These are phyloP conservation scores for Penicillium psychrosexuale DNA, from an alignment of 2,329 filamentous ascomycete species.

Conservation along the genomic window DNA sequence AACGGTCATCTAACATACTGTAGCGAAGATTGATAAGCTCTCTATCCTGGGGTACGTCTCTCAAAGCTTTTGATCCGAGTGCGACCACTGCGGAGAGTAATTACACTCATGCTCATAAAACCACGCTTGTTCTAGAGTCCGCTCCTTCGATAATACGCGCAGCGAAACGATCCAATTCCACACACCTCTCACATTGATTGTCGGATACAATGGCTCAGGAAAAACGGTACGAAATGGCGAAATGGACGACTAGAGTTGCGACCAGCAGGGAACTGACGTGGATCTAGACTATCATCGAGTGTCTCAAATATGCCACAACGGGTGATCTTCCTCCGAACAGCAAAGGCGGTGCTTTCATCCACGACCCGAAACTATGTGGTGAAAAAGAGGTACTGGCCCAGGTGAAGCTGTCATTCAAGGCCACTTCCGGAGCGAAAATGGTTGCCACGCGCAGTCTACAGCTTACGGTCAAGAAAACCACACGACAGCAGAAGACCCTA, in stretches of 20 bases:
- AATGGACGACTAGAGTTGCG: neutral
- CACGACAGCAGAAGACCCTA: constrained; percentile 74
- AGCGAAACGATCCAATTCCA: constrained; percentile 83
- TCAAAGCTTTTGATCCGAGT: neutral
- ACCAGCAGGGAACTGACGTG: constrained; percentile 8
- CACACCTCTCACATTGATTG: constrained; percentile 89
- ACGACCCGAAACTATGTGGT: constrained; percentile 84
- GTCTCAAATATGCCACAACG: constrained; percentile 95
- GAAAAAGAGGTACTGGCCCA: constrained; percentile 89
- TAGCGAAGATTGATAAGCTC: constrained; percentile 84
- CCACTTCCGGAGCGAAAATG: constrained; percentile 73
- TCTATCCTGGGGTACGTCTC: constrained; percentile 67
- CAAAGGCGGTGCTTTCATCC: constrained; percentile 85
- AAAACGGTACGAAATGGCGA: constrained; percentile 67
- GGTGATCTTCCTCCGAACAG: constrained; percentile 91
- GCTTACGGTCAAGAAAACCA: constrained; percentile 78
- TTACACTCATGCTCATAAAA: constrained; percentile 1
- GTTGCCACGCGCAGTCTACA: constrained; percentile 81
- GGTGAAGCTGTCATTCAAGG: constrained; percentile 83
- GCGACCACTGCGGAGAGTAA: neutral
- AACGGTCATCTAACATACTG: constrained; percentile 3
- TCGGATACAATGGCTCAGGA: constrained; percentile 94
- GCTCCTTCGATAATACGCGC: constrained; percentile 76
- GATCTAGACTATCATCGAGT: constrained; percentile 84
- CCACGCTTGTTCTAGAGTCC: constrained; percentile 51